Base-by-base conservation (phyloP, 352 stramenopile genomes). In the Aphanomyces euteiches region DNA sequence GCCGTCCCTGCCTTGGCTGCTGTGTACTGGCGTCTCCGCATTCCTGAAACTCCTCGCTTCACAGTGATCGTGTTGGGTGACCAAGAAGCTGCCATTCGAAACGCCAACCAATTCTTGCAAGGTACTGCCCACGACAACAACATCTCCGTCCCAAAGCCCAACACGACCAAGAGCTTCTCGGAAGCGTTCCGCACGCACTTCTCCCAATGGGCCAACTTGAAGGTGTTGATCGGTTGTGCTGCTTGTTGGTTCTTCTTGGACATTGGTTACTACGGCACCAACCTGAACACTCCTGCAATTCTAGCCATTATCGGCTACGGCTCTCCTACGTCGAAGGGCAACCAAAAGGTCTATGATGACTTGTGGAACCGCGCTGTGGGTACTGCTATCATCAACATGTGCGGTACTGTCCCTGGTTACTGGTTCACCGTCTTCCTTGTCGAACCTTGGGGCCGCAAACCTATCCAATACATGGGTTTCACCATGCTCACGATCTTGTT, bases 391-490 rank as follows among this genome's bases (percentile, higher is more conserved):
- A 83, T 84, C 72, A 84, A 82, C 72, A 66, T 88, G 61, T 75
- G 73, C 2, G 77, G 75, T 28, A 83, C 79, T 10, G 78, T 90
- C 5, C 82, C 82, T 7, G 78, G 82, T 41, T 90, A 90, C 79
- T 88, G 83, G 71, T 79, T 87, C 69, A 82, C 83, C 8, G 79
- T 89, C 56, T 80, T 78, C 60, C 75, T 88, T 56, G 78, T 90
- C 34, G 73, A 81, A 57, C 73, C 74, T 47, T 80, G 78, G 77
- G 80, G 80, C n/a, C 78, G 77, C 58, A 85, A 83, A 61, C 74
- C 73, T 41, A 83, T 90, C 67, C 82, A 90, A 77, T 81, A 84
- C 74, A 77, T 82, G 74, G 80, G 80, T 3, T 88, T 88, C 71
- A 13, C 43, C 53, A 68, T 78, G 41, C 63, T 84, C 47, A 82